These are phyloP conservation scores for Luzula sylvatica DNA, from an alignment of 176 grass and related monocot genomes.

Conservation along the genomic window DNA sequence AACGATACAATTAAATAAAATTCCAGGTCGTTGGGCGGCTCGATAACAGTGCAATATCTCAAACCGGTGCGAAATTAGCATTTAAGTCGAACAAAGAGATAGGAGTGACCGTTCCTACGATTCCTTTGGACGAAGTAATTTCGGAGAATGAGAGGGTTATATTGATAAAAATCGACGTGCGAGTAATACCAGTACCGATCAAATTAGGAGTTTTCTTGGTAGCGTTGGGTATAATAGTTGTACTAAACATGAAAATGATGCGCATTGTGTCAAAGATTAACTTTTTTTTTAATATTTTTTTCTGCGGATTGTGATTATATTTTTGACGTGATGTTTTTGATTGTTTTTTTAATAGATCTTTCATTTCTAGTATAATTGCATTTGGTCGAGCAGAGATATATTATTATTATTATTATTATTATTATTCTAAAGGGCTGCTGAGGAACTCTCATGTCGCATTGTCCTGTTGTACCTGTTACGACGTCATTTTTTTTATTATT, in stretches of 20 bases:
- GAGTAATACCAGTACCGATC: slow-evolving; percentile 63
- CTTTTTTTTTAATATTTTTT: background rate
- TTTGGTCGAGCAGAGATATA: too few species aligned
- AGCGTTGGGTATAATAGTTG: slow-evolving; percentile 70
- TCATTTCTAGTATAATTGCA: too few species aligned
- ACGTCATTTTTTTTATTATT: too few species aligned
- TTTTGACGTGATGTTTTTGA: too few species aligned
- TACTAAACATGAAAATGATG: slow-evolving; percentile 43
- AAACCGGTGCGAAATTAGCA: slow-evolving; percentile 79
- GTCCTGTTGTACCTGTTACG: too few species aligned
- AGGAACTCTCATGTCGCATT: too few species aligned
- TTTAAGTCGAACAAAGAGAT: slow-evolving; percentile 73
- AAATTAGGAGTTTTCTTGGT: slow-evolving; percentile 72
- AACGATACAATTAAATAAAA: background rate
- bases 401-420: background rate
- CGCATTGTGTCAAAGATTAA: slow-evolving; percentile 74
- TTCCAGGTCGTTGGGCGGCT: slow-evolving; percentile 80
- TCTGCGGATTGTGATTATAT: background rate
- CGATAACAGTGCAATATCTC: slow-evolving; percentile 96
- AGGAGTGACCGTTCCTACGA: slow-evolving; percentile 57
- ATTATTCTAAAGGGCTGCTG: background rate
- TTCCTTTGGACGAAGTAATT: slow-evolving; percentile 82
- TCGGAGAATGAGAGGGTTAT: slow-evolving; percentile 42
- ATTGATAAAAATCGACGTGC: slow-evolving; percentile 86
- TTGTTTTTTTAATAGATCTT: too few species aligned